Percentiles rank a stretch among this genome's conserved stretches.
Conservation (phyloP, 2,329 filamentous ascomycete genomes). For the Alternaria metachromatica region DNA sequence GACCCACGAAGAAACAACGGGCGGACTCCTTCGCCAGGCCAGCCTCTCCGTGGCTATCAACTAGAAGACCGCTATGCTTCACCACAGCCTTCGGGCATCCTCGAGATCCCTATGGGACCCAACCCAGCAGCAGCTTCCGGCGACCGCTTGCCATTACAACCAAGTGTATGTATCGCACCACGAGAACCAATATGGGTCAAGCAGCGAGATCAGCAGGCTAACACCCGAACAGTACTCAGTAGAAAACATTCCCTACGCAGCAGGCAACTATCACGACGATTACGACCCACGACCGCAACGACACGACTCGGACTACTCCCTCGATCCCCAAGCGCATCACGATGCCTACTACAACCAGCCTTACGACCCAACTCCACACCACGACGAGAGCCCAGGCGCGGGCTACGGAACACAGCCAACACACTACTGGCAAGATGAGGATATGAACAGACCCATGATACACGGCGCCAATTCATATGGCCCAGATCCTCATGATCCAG, state of each 20-base stretch:
- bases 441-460: constrained; percentile 80
- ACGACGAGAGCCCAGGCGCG: constrained; percentile 64
- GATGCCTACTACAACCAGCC: constrained; percentile 85
- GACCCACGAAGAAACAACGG: constrained; percentile 57
- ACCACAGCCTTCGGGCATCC: constrained; percentile 50
- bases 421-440: constrained; percentile 70
- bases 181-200: neutral
- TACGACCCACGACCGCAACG: constrained; percentile 57
- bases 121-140: constrained; percentile 65
- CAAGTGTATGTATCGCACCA: constrained; percentile 68
- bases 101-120: constrained; percentile 74
- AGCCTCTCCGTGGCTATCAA: constrained; percentile 79
- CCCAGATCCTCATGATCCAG: constrained; percentile 62
- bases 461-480: constrained; percentile 67
- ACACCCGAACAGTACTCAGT: constrained; percentile 67
- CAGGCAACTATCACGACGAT: constrained; percentile 65
- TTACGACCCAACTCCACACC: constrained; percentile 70
- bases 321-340: constrained; percentile 85
- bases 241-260: constrained; percentile 70
- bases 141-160: constrained; percentile 82
- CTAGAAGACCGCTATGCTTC: constrained; percentile 76
- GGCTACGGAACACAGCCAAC: constrained; percentile 57
- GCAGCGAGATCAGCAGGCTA: constrained; percentile 1
- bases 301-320: constrained; percentile 68
- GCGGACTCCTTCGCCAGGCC: constrained; percentile 75